Evolutionary conservation across 164 flowering plant genomes (phyloP).

Genomic region (Liquidambar formosana): DNA sequence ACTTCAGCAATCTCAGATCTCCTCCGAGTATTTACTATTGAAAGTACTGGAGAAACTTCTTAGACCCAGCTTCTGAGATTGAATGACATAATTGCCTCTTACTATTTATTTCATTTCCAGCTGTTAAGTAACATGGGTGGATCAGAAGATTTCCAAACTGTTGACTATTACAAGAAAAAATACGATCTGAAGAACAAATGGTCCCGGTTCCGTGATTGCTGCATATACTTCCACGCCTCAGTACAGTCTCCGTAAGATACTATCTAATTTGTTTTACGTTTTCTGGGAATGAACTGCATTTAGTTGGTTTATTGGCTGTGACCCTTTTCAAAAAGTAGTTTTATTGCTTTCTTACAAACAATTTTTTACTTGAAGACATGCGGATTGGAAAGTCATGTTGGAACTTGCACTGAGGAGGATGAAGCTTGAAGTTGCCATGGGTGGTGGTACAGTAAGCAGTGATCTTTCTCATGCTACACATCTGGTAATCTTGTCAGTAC

Average conservation of each 20-base stretch:
- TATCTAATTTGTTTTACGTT: neutral
- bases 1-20: neutral
- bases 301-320: neutral
- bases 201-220: constrained; percentile 62
- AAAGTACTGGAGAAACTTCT: neutral
- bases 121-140: constrained; percentile 51
- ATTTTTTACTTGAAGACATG: constrained; percentile 33
- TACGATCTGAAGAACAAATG: constrained; percentile 67
- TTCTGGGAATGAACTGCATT: neutral
- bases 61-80: neutral
- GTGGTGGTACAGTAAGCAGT: constrained; percentile 68
- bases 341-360: neutral
- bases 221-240: constrained; percentile 52
- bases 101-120: constrained; percentile 32
- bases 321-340: neutral
- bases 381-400: constrained; percentile 43
- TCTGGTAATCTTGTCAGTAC: constrained; percentile 55
- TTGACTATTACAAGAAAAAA: constrained; percentile 66
- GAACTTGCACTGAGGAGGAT: constrained; percentile 63
- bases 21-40: neutral
- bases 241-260: constrained; percentile 38
- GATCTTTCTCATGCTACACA: constrained; percentile 71
- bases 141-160: constrained; percentile 40
- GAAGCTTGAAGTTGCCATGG: constrained; percentile 66
- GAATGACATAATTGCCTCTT: too few relatives aligned